These are phyloP conservation scores for Hymenoscyphus infarciens DNA, from an alignment of 2,329 filamentous ascomycete species.

Conservation along the genomic window DNA sequence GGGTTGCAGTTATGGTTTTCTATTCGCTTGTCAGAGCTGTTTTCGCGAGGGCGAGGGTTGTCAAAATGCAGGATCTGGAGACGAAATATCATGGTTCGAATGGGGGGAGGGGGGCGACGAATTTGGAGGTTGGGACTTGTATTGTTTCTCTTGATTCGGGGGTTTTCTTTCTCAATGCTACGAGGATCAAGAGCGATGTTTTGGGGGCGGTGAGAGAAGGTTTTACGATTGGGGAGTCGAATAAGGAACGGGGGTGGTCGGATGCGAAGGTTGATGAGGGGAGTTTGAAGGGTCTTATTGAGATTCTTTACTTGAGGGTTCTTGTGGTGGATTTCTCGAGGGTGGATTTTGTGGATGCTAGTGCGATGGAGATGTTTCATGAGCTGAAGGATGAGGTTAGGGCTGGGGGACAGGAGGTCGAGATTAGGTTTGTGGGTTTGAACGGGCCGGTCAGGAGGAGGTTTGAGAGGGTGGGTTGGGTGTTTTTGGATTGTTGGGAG, in stretches of 20 bases:
- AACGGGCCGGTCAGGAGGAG: slow-evolving; percentile 8
- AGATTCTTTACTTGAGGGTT: slow-evolving; percentile 8
- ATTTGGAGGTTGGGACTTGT: not conserved
- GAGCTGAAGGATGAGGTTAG: slow-evolving; percentile 17
- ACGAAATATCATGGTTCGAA: not conserved
- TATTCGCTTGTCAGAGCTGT: slow-evolving; percentile 13
- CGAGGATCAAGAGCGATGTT: slow-evolving; percentile 4
- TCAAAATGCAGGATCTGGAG: not conserved
- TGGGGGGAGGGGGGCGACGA: not conserved
- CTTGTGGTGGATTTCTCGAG: slow-evolving; percentile 16
- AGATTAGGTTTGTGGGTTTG: slow-evolving; percentile 19
- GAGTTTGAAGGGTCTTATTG: not conserved
- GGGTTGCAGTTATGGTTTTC: slow-evolving; percentile 17
- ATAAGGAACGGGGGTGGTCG: slow-evolving; percentile 8
- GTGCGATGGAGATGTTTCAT: slow-evolving; percentile 17
- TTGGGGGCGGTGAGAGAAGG: slow-evolving; percentile 4
- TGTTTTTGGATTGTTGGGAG: slow-evolving; percentile 10
- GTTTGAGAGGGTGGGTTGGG: slow-evolving; percentile 20
- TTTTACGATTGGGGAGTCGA: not conserved
- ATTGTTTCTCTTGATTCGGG: not conserved
- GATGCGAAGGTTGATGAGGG: slow-evolving; percentile 6
- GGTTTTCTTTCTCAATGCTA: slow-evolving; percentile 2
- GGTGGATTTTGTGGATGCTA: slow-evolving; percentile 17
- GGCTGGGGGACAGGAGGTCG: slow-evolving; percentile 9
- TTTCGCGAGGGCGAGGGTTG: slow-evolving; percentile 10